Conservation (phyloP, 73 alveolate species). For the Paramecium tetraurelia region DNA sequence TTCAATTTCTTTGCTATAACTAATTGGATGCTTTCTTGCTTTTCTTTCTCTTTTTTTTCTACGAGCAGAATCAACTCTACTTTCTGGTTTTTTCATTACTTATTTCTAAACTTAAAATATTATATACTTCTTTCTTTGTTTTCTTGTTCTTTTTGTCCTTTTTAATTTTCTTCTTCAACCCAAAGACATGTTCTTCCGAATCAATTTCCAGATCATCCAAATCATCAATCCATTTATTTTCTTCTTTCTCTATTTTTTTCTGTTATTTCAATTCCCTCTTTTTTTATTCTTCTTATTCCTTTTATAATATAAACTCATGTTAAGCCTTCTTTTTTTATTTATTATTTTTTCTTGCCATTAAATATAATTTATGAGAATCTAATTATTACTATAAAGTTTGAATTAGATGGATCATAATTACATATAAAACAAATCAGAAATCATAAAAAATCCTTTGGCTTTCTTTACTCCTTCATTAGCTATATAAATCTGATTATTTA, state of each 20-base stretch:
- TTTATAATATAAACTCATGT: background rate
- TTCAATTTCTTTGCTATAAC: constrained; percentile 8
- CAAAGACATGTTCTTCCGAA: constrained; percentile 29
- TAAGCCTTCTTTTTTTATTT: background rate
- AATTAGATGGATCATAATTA: background rate
- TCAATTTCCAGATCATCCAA: background rate
- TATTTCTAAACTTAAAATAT: background rate
- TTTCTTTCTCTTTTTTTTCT: constrained; percentile 5
- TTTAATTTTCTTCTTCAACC: background rate
- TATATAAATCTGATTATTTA: background rate
- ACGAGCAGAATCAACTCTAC: background rate
- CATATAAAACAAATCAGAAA: background rate
- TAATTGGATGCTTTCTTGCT: background rate
- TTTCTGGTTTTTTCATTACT: background rate
- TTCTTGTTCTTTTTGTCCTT: constrained; percentile 1
- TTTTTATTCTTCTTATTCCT: background rate
- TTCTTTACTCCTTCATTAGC: background rate
- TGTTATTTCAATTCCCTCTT: background rate
- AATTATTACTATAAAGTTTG: background rate
- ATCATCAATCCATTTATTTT: constrained; percentile 31
- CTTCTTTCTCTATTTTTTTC: background rate
- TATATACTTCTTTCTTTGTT: background rate
- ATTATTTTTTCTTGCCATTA: constrained; percentile 31
- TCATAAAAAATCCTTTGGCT: background rate
- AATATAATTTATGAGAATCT: background rate